Base-by-base conservation (phyloP, 805 yeast genomes). In the Hanseniaspora meyeri region DNA sequence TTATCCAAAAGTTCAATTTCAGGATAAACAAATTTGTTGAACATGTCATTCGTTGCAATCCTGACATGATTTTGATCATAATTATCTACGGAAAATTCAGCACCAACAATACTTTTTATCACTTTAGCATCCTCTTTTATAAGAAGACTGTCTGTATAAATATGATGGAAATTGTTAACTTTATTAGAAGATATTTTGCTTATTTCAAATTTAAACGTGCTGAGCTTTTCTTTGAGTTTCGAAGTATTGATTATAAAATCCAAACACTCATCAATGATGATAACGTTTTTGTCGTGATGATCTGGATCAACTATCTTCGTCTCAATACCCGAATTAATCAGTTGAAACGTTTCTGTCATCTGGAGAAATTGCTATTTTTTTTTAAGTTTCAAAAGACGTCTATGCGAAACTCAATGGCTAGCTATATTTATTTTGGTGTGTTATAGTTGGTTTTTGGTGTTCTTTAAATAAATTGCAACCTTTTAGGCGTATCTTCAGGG, bases 71-170 rank as follows among this genome's bases (percentile, higher is more conserved):
- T 10, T 3, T 38, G 19, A 5, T 16, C 27, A 9, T 31, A 17
- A 3, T 40, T n/a, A 3, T 32, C 16, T 17, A 43, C 37, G 8
- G 14, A 16, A 39, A 53, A 53, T 3, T 27, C 11, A 17, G 46
- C 57, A n/a, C 57, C 57, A n/a, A 53, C 29, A 1, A 53, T 49
- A 31, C 51, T 45, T 39, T 53, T 46, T 19, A 20, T 17, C 10
- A 12, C 10, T 3, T 20, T 17, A 7, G 24, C 16, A 42, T 38
- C 43, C 12, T 19, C 39, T 2, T 14, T n/a, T 4, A 53, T 11
- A 8, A 4, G 31, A n/a, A 53, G 24, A 37, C 51, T 53, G 24
- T 53, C 57, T 9, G 36, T 19, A 32, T 53, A 53, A 2, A 53
- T 20, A 19, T 46, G 17, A 14, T 38, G 39, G 6, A 12, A 8